These are phyloP conservation scores for Daedalea quercina DNA, from an alignment of 768 basidiomycete genomes.

Conservation along the genomic window DNA sequence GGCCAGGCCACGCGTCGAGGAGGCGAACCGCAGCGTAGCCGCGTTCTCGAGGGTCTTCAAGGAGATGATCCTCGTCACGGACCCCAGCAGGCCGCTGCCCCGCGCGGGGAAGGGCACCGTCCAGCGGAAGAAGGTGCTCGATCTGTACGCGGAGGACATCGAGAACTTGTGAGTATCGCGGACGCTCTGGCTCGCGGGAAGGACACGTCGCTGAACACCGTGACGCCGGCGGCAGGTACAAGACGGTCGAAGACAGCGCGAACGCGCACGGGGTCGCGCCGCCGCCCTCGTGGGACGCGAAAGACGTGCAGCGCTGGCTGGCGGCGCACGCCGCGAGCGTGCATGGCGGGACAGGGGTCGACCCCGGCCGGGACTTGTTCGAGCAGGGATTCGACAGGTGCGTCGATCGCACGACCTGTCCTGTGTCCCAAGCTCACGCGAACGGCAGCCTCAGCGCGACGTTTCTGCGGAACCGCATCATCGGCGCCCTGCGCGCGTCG, in stretches of 20 bases:
- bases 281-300: slow-evolving; percentile 7
- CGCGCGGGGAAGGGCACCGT: slow-evolving; percentile 42
- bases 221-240: slow-evolving; percentile 12
- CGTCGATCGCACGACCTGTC: background rate
- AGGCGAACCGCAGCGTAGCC: slow-evolving; percentile 19
- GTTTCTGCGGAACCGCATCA: slow-evolving; percentile 26
- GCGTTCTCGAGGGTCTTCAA: slow-evolving; percentile 33
- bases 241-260: slow-evolving; percentile 8
- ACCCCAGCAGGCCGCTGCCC: slow-evolving; percentile 35
- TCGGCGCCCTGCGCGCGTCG: slow-evolving; percentile 20
- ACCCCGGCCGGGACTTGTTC: slow-evolving; percentile 32
- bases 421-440: background rate
- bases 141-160: slow-evolving; percentile 38
- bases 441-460: slow-evolving; percentile 21
- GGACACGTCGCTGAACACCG: no score
- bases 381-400: slow-evolving; percentile 34
- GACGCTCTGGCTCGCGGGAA: no score
- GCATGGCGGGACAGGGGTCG: slow-evolving; percentile 10
- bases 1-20: slow-evolving; percentile 23
- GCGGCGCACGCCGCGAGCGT: slow-evolving; percentile 7
- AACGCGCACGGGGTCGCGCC: slow-evolving; percentile 6
- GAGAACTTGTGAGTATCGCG: slow-evolving; percentile 29
- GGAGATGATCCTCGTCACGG: slow-evolving; percentile 44
- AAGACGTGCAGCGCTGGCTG: slow-evolving; percentile 10
- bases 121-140: slow-evolving; percentile 32